Evolutionary conservation across 805 yeast species (phyloP).

Genomic region (Teunomyces pallodes): DNA sequence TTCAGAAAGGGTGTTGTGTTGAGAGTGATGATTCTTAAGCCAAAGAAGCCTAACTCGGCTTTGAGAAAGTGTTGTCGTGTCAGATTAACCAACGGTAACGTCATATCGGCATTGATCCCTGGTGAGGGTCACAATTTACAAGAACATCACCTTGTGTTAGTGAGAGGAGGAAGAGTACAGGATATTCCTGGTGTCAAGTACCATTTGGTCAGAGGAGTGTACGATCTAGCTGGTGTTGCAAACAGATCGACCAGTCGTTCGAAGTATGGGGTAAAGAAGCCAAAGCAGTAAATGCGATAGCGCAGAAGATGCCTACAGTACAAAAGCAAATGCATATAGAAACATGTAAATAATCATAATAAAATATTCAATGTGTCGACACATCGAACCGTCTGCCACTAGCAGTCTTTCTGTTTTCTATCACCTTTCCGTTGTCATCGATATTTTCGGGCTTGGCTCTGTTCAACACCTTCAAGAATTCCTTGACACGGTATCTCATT

Average conservation of each 20-base stretch:
- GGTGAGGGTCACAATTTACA: constrained; percentile 99
- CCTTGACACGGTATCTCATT: constrained; percentile 94
- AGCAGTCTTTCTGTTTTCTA: constrained; percentile 62
- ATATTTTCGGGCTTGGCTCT: constrained; percentile 94
- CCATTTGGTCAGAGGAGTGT: constrained; percentile 88
- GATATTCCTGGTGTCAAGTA: constrained; percentile 98
- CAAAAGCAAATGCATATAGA: constrained; percentile 4
- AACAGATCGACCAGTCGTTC: constrained; percentile 87
- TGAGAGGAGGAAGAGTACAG: constrained; percentile 97
- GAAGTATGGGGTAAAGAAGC: constrained; percentile 90
- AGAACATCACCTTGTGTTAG: constrained; percentile 93
- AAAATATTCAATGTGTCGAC: constrained; percentile 1
- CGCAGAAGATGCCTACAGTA: neutral
- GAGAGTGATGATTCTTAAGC: constrained; percentile 91
- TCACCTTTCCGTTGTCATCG: constrained; percentile 56
- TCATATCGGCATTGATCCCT: constrained; percentile 89
- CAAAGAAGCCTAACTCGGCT: constrained; percentile 98
- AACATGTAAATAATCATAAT: constrained; percentile 2
- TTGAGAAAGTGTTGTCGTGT: constrained; percentile 97
- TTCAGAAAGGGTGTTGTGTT: constrained; percentile 90
- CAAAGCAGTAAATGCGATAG: constrained; percentile 32
- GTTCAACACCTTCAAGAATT: constrained; percentile 91
- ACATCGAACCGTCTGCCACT: constrained; percentile 64
- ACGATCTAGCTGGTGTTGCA: constrained; percentile 92
- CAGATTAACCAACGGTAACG: constrained; percentile 83